Evolutionary conservation across 2,329 filamentous ascomycete species (phyloP).

Genomic region (Beauveria caledonica): DNA sequence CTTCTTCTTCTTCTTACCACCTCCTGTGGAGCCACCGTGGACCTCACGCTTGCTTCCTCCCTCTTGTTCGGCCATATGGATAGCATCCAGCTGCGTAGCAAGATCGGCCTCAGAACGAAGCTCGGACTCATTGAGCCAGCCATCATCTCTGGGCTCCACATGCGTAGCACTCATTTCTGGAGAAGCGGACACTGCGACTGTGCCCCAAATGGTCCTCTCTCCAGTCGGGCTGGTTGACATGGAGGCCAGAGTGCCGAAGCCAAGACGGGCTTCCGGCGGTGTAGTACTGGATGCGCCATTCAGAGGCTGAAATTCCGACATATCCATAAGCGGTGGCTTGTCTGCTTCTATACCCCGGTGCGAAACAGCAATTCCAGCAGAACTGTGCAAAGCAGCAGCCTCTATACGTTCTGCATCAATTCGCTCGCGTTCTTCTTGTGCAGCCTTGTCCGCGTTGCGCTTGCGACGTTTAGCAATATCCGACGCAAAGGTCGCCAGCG

Average conservation of each 20-base stretch:
- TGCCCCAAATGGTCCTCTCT: conserved; percentile 87
- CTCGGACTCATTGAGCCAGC: conserved; percentile 78
- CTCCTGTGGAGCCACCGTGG: conserved; percentile 19
- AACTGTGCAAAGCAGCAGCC: conserved; percentile 56
- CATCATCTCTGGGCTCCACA: conserved; percentile 51
- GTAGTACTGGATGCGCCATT: conserved; percentile 40
- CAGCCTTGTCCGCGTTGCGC: conserved; percentile 73
- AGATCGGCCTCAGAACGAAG: conserved; percentile 57
- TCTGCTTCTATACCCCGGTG: conserved; percentile 32
- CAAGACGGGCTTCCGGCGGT: conserved; percentile 48
- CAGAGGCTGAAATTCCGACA: conserved; percentile 59
- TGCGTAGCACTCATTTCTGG: conserved; percentile 40
- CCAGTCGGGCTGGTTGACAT: conserved; percentile 75
- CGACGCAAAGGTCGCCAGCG: conserved; percentile 64
- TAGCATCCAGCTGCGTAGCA: conserved; percentile 49
- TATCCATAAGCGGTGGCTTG: conserved; percentile 33
- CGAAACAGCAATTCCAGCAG: conserved; percentile 30
- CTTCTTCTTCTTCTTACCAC: conserved; percentile 60
- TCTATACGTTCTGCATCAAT: conserved; percentile 74
- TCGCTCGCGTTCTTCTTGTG: conserved; percentile 78
- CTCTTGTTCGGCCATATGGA: conserved; percentile 31
- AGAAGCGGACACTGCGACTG: conserved; percentile 54
- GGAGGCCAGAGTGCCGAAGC: conserved; percentile 62
- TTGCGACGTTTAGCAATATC: conserved; percentile 73
- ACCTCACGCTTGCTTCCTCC: conserved; percentile 8